Conservation (phyloP, 768 basidiomycete genomes). For the Boletales sp. region DNA sequence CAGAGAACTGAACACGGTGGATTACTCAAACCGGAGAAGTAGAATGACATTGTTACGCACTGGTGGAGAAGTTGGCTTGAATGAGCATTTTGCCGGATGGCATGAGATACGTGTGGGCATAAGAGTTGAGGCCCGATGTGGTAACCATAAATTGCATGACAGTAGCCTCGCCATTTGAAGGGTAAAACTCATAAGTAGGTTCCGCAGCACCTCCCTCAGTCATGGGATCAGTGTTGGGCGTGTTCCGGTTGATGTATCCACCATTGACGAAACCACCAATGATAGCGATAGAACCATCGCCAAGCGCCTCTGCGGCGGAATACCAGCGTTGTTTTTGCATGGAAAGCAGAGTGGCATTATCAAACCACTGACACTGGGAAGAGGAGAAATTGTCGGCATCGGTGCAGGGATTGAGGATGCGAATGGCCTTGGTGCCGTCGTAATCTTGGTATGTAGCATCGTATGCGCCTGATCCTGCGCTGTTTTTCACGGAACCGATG, state of each 20-base stretch:
- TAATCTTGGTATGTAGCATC: constrained; percentile 74
- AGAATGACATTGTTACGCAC: constrained; percentile 8
- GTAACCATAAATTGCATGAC: constrained; percentile 64
- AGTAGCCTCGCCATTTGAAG: constrained; percentile 49
- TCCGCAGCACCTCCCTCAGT: constrained; percentile 70
- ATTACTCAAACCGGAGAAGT: background rate
- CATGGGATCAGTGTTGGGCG: constrained; percentile 61
- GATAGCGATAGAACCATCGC: constrained; percentile 74
- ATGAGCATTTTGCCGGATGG: constrained; percentile 75
- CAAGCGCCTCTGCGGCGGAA: constrained; percentile 67
- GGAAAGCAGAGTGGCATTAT: constrained; percentile 54
- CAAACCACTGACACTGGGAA: constrained; percentile 66
- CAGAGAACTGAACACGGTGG: constrained; percentile 36
- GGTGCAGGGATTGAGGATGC: constrained; percentile 76
- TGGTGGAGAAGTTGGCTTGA: constrained; percentile 62
- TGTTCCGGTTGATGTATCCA: constrained; percentile 77
- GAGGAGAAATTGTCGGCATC: constrained; percentile 44
- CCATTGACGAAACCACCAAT: constrained; percentile 80
- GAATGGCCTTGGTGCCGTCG: constrained; percentile 77
- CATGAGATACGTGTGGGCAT: constrained; percentile 72
- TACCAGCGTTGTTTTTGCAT: constrained; percentile 79
- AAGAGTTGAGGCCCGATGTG: constrained; percentile 77
- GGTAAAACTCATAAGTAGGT: constrained; percentile 82
- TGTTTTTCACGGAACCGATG: constrained; percentile 48
- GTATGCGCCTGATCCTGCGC: constrained; percentile 46